phyloP scores from a whole-genome alignment of 176 grass and related monocot genomes.

The Rhynchospora tenuis region DNA sequence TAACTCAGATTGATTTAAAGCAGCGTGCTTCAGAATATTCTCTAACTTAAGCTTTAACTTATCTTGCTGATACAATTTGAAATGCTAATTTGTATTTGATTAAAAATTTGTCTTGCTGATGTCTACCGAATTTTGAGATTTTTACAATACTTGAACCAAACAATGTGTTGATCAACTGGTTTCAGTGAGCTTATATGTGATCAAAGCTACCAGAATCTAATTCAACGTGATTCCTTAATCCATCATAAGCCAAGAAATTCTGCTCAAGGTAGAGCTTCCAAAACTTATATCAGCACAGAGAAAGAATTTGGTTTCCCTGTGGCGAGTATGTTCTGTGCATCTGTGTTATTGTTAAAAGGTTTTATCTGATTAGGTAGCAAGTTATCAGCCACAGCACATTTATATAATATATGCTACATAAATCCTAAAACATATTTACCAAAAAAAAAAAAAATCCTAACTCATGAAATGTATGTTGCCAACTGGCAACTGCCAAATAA shows the following conservation, averaged over 20 bases:
- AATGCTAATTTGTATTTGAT: not conserved
- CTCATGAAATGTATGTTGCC: not conserved
- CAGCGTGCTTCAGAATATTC: not conserved
- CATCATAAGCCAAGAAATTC: not conserved
- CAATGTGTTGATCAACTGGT: not conserved
- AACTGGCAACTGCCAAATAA: not conserved
- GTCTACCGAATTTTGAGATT: not conserved
- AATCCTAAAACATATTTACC: too few species aligned
- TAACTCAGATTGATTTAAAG: not conserved
- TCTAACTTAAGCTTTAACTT: not conserved
- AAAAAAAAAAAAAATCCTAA: too few species aligned
- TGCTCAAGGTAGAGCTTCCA: not conserved
- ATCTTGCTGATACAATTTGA: not conserved
- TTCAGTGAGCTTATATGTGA: not conserved
- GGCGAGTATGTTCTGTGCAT: not conserved
- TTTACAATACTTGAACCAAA: not conserved
- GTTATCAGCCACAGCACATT: not conserved
- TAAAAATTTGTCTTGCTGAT: not conserved
- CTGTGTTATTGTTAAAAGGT: not conserved
- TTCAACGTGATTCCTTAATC: not conserved
- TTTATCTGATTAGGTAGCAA: not conserved
- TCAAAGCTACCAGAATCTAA: too few species aligned
- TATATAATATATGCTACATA: not conserved
- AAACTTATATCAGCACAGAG: not conserved
- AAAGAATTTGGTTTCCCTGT: not conserved